phyloP scores from a whole-genome alignment of 108 stramenopile genomes.

The Thalassiosira profunda region DNA sequence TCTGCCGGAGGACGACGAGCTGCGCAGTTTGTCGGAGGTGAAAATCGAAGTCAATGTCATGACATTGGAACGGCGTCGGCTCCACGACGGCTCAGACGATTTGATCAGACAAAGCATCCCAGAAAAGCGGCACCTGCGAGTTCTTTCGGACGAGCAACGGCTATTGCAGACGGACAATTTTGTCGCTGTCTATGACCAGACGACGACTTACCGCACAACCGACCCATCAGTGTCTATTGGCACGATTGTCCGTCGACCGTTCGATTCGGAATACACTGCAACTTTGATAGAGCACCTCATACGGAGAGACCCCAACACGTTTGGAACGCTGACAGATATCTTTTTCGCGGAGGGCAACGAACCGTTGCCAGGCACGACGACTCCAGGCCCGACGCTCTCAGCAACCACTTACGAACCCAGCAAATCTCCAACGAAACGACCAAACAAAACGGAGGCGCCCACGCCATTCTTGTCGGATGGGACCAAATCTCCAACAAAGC shows the following conservation, averaged over 20 bases:
- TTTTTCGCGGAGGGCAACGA: slow-evolving; percentile 19
- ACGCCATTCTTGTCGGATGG: neutral
- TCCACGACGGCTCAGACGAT: too few relatives aligned
- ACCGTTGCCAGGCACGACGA: neutral
- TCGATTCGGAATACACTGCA: slow-evolving; percentile 6
- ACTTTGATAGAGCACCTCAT: slow-evolving; percentile 33
- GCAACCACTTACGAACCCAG: too few relatives aligned
- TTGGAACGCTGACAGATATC: slow-evolving; percentile 19
- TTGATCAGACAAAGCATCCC: too few relatives aligned
- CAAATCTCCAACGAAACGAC: too few relatives aligned
- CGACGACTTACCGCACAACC: slow-evolving; percentile 29
- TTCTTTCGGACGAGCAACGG: too few relatives aligned
- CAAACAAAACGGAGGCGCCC: neutral
- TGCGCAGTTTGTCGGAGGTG: slow-evolving; percentile 34
- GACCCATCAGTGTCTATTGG: slow-evolving; percentile 22
- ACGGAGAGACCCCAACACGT: slow-evolving; percentile 6
- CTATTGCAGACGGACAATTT: slow-evolving; percentile 7
- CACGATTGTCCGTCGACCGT: slow-evolving; percentile 33
- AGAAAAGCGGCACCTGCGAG: too few relatives aligned
- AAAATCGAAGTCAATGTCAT: slow-evolving; percentile 10
- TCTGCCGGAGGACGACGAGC: slow-evolving; percentile 11
- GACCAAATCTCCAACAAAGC: too few relatives aligned
- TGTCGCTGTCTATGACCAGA: slow-evolving; percentile 28
- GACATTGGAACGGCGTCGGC: slow-evolving; percentile 4
- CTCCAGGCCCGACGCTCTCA: neutral